Evolutionary conservation across 2,329 filamentous ascomycete species (phyloP), one percentile per base, ranked within the genome.

Genomic region (Penicillium aurantiogriseum): DNA sequence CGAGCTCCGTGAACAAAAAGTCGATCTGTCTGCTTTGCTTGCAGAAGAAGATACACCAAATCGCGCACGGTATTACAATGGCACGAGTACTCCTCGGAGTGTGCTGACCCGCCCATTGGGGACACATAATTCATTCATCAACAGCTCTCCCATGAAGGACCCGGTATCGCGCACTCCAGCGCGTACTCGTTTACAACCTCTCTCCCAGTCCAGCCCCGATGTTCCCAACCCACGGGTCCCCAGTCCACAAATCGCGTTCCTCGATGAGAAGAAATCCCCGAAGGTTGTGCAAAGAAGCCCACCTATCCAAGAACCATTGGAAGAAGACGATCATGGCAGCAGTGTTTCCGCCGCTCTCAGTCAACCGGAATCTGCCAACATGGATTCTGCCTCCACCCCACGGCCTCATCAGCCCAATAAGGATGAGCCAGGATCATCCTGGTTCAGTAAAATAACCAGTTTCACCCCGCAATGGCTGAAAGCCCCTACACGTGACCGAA

Each of bases 11-110:
- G 72, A 76, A 23, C 65, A 72, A 57, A 63, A 74, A 31, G 68
- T 75, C 23, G 73, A 76, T 56, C 46, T 76, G 2, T 72, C 71
- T 35, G 59, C 64, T 52, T 55, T 74, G 40, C 63, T 74, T 33
- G 67, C 64, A 10, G 63, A 65, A 49, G 68, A 70, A 45, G 63
- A 73, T 50, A 76, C 73, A 2, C 74, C 74, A 5, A 74, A 71
- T n/a, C 70, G 68, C 19, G 67, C 66, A n/a, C 68, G 67, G 40
- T 72, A 73, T 56, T 76, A 73, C 56, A 71, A 71, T 52, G 73
- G 68, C 39, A 70, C 67, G 54, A 71, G 66, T 48, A 74, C 69
- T 27, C 70, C 72, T 42, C 58, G 65, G 38, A 67, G 64, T 35
- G 59, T 64, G 27, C 50, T 64, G 10, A 66, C 57, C 31, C 61